Evolutionary conservation across 2,329 filamentous ascomycete genomes (phyloP).

Genomic region (Aspergillus carbonarius): DNA sequence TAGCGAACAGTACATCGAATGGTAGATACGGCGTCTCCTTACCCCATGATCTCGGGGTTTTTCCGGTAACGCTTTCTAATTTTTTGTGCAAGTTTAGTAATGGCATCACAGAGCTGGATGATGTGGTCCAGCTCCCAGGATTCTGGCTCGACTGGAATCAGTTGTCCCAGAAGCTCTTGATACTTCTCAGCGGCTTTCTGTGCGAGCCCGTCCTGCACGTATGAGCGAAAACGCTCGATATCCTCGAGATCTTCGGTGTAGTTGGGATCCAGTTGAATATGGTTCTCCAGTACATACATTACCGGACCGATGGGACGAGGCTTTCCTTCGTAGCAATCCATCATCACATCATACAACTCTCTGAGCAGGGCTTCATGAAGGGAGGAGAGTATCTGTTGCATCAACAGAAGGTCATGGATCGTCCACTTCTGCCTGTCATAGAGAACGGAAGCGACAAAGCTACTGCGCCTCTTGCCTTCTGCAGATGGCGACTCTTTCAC

Average conservation of each 20-base stretch:
- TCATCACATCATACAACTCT: conserved; percentile 83
- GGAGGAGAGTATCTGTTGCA: conserved; percentile 71
- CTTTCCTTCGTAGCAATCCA: conserved; percentile 86
- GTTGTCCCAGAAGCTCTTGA: conserved; percentile 70
- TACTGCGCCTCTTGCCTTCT: conserved; percentile 59
- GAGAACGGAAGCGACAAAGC: conserved; percentile 49
- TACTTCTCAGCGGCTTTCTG: conserved; percentile 78
- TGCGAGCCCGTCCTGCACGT: conserved; percentile 70
- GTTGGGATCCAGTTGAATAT: conserved; percentile 74
- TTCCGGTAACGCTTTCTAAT: conserved; percentile 91
- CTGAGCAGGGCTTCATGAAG: conserved; percentile 80
- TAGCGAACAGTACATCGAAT: conserved; percentile 45
- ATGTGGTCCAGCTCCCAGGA: conserved; percentile 91
- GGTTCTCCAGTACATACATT: conserved; percentile 76
- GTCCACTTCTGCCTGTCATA: conserved; percentile 67
- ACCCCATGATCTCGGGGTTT: conserved; percentile 82
- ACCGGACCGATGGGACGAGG: conserved; percentile 76
- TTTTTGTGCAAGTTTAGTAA: conserved; percentile 80
- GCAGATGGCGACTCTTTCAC: conserved; percentile 71
- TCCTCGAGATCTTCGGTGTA: conserved; percentile 73
- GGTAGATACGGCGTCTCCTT: conserved; percentile 25
- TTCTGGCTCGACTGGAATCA: conserved; percentile 76
- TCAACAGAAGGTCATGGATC: conserved; percentile 65
- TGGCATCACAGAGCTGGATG: conserved; percentile 80
- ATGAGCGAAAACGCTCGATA: conserved; percentile 67